Evolutionary conservation across 768 basidiomycete genomes (phyloP).

Genomic region (Tulasnella sp.): DNA sequence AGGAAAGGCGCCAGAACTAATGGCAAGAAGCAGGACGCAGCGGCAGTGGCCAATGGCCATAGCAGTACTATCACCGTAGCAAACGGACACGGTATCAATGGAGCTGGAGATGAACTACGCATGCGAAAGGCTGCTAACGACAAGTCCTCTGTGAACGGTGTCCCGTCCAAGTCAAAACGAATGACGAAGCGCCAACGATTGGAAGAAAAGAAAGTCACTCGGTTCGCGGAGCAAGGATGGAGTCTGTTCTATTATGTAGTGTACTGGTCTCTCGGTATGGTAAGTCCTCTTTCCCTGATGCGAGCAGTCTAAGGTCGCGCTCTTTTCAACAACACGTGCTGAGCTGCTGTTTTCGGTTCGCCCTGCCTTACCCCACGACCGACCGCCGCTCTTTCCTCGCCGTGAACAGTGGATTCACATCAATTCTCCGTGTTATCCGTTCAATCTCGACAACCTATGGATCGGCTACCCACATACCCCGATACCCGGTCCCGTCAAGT

Average conservation of each 20-base stretch:
- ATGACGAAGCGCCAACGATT: conserved; percentile 33
- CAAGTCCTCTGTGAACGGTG: neutral
- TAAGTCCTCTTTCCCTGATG: conserved; percentile 40
- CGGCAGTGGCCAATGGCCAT: neutral
- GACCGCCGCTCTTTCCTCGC: neutral
- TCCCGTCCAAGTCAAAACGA: neutral
- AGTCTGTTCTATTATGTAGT: conserved; percentile 65
- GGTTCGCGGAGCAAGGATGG: conserved; percentile 97
- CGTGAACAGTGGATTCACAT: conserved; percentile 61
- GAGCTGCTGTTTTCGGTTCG: conserved; percentile 14
- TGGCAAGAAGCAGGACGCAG: neutral
- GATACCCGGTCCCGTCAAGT: conserved; percentile 69
- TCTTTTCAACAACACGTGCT: conserved; percentile 10
- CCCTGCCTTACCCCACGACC: conserved; percentile 1
- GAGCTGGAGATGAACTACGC: conserved; percentile 26
- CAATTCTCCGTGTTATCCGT: conserved; percentile 52
- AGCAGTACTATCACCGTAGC: conserved; percentile 16
- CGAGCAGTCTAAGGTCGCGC: neutral
- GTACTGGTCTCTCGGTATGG: conserved; percentile 70
- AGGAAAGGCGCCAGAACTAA: neutral
- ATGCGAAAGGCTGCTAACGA: conserved; percentile 18
- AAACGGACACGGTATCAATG: conserved; percentile 26
- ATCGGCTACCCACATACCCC: conserved; percentile 69
- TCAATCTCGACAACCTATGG: conserved; percentile 63
- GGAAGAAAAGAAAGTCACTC: conserved; percentile 57